phyloP scores from a whole-genome alignment of 2,329 filamentous ascomycete genomes.

The Nemania abortiva region DNA sequence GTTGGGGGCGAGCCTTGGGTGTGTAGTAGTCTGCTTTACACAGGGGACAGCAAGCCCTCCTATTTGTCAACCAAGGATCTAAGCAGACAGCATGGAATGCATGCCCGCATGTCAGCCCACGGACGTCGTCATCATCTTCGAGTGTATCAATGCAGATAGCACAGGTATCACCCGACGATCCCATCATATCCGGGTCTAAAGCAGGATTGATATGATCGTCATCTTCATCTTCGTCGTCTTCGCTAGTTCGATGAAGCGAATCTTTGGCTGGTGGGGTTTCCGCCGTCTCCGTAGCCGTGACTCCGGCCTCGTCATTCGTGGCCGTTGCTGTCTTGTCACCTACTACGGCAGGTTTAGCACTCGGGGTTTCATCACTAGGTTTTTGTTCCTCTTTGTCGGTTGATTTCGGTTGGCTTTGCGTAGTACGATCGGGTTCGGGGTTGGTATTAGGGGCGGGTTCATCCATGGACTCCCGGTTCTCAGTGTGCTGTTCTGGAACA shows the following conservation, averaged over 20 bases:
- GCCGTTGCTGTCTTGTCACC: background rate
- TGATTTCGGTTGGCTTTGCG: conserved; percentile 35
- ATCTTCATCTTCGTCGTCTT: conserved; percentile 73
- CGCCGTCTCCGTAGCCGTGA: conserved; percentile 40
- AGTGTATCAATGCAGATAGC: conserved; percentile 96
- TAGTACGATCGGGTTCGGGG: conserved; percentile 20
- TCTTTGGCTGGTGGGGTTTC: conserved; percentile 43
- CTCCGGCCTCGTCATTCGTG: conserved; percentile 31
- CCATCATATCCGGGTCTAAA: conserved; percentile 82
- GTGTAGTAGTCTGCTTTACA: conserved; percentile 99
- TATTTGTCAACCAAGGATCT: conserved; percentile 95
- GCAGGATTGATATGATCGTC: conserved; percentile 88
- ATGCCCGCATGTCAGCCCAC: conserved; percentile 95
- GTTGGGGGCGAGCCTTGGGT: conserved; percentile 81
- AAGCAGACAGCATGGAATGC: conserved; percentile 97
- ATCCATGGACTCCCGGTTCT: conserved; percentile 61
- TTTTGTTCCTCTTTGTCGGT: conserved; percentile 49
- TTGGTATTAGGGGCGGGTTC: conserved; percentile 53
- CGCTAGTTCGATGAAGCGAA: conserved; percentile 46
- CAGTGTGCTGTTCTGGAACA: conserved; percentile 58
- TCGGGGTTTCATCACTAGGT: conserved; percentile 39
- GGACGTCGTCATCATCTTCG: conserved; percentile 95
- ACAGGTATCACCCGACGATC: conserved; percentile 89
- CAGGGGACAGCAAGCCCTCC: conserved; percentile 93
- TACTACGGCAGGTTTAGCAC: conserved; percentile 44